Conservation (phyloP, 371 early-diverging fungal genomes). For the Thermomucor indicae-seudaticae region DNA sequence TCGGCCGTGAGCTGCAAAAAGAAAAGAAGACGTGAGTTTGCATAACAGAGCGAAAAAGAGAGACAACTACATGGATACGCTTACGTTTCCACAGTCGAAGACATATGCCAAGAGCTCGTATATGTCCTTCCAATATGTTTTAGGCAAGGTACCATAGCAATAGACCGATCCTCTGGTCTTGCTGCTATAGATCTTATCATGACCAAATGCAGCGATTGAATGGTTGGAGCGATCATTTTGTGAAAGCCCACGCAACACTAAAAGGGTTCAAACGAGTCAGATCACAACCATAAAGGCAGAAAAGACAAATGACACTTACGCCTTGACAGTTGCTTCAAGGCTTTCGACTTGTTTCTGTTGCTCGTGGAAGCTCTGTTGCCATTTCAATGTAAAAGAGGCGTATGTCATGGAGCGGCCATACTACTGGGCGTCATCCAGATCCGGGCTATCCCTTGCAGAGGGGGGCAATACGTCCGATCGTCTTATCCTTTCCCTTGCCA, state of each 20-base stretch:
- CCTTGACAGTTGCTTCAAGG: constrained; percentile 17
- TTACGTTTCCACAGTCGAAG: constrained; percentile 53
- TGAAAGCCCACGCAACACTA: constrained; percentile 30
- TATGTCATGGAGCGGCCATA: background rate
- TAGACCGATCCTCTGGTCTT: too few relatives aligned
- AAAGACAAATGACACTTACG: constrained; percentile 13
- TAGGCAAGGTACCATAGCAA: too few relatives aligned
- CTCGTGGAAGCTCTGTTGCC: constrained; percentile 25
- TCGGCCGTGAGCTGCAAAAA: constrained; percentile 67
- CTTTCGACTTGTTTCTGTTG: constrained; percentile 20
- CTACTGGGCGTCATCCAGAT: background rate
- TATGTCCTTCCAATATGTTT: constrained; percentile 31
- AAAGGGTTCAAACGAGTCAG: background rate
- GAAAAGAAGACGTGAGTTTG: too few relatives aligned
- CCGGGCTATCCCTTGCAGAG: too few relatives aligned
- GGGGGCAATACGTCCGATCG: too few relatives aligned
- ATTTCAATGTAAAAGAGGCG: constrained; percentile 12
- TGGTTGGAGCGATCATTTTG: constrained; percentile 28
- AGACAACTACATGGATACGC: too few relatives aligned
- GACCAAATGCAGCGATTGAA: constrained; percentile 16
- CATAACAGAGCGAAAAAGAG: too few relatives aligned
- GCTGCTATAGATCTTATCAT: constrained; percentile 12
- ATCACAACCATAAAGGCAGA: background rate
- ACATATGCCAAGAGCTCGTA: constrained; percentile 39
- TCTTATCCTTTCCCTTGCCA: too few relatives aligned